phyloP scores from a whole-genome alignment of 2,329 filamentous ascomycete genomes.

The Botrytis porri region DNA sequence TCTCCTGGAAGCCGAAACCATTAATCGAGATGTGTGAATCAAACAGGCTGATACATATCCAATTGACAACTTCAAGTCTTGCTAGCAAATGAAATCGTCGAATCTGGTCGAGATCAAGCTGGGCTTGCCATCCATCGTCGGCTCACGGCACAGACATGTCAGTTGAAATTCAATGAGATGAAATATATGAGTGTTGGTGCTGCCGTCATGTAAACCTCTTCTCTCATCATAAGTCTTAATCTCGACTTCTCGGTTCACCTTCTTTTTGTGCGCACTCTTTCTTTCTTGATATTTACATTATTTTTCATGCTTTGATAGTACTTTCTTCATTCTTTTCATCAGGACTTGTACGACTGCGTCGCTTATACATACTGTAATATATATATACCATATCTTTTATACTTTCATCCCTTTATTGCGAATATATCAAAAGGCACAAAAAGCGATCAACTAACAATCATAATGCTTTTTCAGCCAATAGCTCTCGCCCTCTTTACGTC shows the following conservation, averaged over 20 bases:
- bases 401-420: not conserved
- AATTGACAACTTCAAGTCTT: not conserved
- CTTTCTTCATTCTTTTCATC: slow-evolving; percentile 2
- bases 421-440: not conserved
- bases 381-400: not conserved
- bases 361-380: not conserved
- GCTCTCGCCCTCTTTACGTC: slow-evolving; percentile 23
- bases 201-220: not conserved
- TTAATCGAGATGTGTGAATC: slow-evolving; percentile 8
- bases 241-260: not conserved
- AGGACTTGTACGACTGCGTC: slow-evolving; percentile 14
- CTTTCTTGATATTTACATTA: slow-evolving; percentile 5
- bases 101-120: not conserved
- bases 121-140: not conserved
- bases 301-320: slow-evolving; percentile 19
- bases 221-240: slow-evolving; percentile 1
- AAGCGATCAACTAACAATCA: not conserved
- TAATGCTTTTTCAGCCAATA: slow-evolving; percentile 24
- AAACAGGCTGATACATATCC: not conserved
- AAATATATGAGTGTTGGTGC: slow-evolving; percentile 10
- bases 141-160: not conserved
- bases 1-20: slow-evolving; percentile 13
- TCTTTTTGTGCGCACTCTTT: slow-evolving; percentile 8
- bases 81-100: not conserved
- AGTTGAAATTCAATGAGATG: not conserved